A percentile compares a stretch with the other conserved stretches of the same genome.
These are phyloP conservation scores for Emmonsia crescens DNA, from an alignment of 2,329 filamentous ascomycete species.

Conservation along the genomic window DNA sequence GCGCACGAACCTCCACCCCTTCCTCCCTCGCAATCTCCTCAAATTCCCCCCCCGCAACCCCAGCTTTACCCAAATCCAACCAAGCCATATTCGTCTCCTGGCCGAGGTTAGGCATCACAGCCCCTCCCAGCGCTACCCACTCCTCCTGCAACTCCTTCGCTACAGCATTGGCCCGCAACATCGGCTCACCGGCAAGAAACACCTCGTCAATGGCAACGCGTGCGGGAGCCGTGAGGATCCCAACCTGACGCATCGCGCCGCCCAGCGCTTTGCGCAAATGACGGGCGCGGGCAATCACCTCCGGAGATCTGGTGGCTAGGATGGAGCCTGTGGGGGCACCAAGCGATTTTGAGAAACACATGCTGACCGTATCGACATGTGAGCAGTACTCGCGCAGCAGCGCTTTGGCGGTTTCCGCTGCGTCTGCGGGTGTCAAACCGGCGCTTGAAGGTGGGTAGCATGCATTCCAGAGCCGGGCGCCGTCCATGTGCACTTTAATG, in stretches of 20 bases:
- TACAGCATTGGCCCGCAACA: slow-evolving; percentile 52
- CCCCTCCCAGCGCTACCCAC: slow-evolving; percentile 62
- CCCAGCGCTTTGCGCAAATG: slow-evolving; percentile 74
- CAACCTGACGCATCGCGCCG: slow-evolving; percentile 65
- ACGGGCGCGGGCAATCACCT: slow-evolving; percentile 55
- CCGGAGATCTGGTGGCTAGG: slow-evolving; percentile 52
- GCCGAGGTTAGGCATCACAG: slow-evolving; percentile 42
- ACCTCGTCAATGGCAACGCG: slow-evolving; percentile 69
- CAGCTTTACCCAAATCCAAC: slow-evolving; percentile 58
- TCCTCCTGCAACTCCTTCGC: slow-evolving; percentile 52
- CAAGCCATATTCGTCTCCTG: slow-evolving; percentile 91
- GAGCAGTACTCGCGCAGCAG: slow-evolving; percentile 57
- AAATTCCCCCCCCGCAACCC: slow-evolving; percentile 43
- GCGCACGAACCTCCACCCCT: slow-evolving; percentile 47
- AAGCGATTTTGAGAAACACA: slow-evolving; percentile 75
- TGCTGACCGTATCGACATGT: slow-evolving; percentile 61
- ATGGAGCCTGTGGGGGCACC: slow-evolving; percentile 66
- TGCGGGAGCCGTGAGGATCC: slow-evolving; percentile 64
- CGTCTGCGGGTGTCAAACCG: slow-evolving; percentile 19
- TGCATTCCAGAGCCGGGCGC: slow-evolving; percentile 73
- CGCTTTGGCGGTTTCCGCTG: slow-evolving; percentile 56
- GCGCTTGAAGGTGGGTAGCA: not conserved
- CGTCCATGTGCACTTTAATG: slow-evolving; percentile 66
- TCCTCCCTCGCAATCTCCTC: slow-evolving; percentile 45
- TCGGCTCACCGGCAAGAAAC: slow-evolving; percentile 48